Conservation (phyloP, 176 grass and related monocot genomes). For the Musa itinerans region DNA sequence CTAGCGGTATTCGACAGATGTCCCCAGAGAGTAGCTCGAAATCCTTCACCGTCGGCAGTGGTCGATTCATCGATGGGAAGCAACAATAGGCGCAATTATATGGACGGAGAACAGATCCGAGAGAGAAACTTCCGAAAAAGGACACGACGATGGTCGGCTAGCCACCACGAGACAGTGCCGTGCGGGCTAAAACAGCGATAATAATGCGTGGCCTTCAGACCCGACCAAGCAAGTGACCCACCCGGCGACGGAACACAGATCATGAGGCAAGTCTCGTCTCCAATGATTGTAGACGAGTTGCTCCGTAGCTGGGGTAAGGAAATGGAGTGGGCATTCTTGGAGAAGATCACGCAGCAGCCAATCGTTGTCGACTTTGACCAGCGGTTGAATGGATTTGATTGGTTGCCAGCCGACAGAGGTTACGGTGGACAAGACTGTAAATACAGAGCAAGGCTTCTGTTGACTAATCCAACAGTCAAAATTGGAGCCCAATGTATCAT, state of each 20-base stretch:
- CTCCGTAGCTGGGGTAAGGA: too few relatives aligned
- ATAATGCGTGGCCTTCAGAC: background rate
- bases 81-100: background rate
- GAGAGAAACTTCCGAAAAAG: background rate
- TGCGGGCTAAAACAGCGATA: background rate
- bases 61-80: background rate
- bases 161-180: background rate
- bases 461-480: too few relatives aligned
- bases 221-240: background rate
- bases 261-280: background rate
- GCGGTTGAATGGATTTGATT: too few relatives aligned
- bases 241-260: background rate
- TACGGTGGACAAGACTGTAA: too few relatives aligned
- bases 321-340: too few relatives aligned
- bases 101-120: background rate
- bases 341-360: too few relatives aligned
- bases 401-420: too few relatives aligned
- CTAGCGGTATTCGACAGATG: background rate
- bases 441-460: too few relatives aligned
- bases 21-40: background rate
- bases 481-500: too few relatives aligned
- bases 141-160: background rate
- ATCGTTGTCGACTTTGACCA: too few relatives aligned
- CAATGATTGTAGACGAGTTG: background rate
- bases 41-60: background rate